Percentiles rank a stretch among this genome's conserved stretches.
These are phyloP conservation scores for Klebsormidium nitens DNA, from an alignment of 139 green algal genomes.

Conservation along the genomic window DNA sequence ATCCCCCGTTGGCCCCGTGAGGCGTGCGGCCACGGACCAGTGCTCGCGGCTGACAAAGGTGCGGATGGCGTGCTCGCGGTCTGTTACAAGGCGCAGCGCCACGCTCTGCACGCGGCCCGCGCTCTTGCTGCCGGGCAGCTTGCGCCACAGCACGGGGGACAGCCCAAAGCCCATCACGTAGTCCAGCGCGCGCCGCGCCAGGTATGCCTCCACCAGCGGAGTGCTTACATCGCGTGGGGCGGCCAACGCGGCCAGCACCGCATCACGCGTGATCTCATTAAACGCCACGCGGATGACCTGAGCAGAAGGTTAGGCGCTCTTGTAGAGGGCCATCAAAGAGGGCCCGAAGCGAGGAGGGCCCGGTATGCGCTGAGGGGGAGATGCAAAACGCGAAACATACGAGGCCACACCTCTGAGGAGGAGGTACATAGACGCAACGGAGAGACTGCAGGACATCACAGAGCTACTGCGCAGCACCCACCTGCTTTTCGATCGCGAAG, in stretches of 20 bases:
- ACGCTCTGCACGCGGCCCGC: slow-evolving; percentile 78
- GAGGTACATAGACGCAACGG: no score
- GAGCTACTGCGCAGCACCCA: no score
- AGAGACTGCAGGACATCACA: no score
- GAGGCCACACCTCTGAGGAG: no score
- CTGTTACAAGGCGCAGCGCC: slow-evolving; percentile 75
- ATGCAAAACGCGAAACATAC: no score
- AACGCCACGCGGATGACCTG: slow-evolving; percentile 37
- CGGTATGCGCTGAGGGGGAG: no score
- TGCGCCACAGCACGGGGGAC: slow-evolving; percentile 85
- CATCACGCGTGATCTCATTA: slow-evolving; percentile 45
- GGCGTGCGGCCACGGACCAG: slow-evolving; percentile 21
- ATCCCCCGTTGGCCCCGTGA: background rate
- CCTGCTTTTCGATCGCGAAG: no score
- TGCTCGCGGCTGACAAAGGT: slow-evolving; percentile 49
- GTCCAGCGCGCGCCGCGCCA: slow-evolving; percentile 78
- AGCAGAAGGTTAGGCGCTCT: no score
- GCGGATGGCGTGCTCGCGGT: slow-evolving; percentile 69
- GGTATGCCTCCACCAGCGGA: slow-evolving; percentile 83
- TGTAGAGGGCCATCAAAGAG: no score
- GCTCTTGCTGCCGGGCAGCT: slow-evolving; percentile 57
- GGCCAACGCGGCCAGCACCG: slow-evolving; percentile 64
- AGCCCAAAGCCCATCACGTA: slow-evolving; percentile 89
- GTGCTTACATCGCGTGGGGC: slow-evolving; percentile 51
- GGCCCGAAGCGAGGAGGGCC: no score